Percentiles rank a stretch among this genome's conserved stretches.
Conservation (phyloP, 257 asterid species). For the Ligustrum vulgare region DNA sequence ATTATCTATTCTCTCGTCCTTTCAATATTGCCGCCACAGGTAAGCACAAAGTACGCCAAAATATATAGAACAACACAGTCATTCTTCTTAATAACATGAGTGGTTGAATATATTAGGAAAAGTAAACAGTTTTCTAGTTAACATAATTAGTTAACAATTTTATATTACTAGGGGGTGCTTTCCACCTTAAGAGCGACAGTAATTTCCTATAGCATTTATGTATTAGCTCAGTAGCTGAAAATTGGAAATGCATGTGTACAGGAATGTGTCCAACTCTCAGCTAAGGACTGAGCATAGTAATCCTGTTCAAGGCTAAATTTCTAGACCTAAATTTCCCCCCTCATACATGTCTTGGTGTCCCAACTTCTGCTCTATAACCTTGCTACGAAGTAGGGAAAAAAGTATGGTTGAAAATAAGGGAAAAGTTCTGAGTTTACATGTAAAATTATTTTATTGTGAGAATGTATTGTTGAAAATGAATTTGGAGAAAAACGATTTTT, state of each 20-base stretch:
- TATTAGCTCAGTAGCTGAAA: not conserved
- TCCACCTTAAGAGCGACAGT: not conserved
- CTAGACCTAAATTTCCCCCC: not conserved
- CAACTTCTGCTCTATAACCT: slow-evolving; percentile 12
- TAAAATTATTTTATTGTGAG: too few relatives aligned
- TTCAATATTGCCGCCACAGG: too few relatives aligned
- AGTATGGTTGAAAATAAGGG: too few relatives aligned
- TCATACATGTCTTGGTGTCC: not conserved
- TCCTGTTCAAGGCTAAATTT: not conserved
- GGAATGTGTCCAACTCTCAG: not conserved
- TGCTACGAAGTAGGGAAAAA: not conserved
- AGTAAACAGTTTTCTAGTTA: not conserved
- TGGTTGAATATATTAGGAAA: not conserved
- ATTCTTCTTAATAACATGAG: not conserved
- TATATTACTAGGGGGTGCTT: not conserved
- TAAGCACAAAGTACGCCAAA: too few relatives aligned
- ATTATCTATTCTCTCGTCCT: too few relatives aligned
- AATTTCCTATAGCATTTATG: slow-evolving; percentile 2
- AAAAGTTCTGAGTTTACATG: too few relatives aligned
- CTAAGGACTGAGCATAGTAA: not conserved
- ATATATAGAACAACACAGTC: too few relatives aligned
- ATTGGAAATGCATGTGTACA: not conserved
- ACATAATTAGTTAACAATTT: not conserved
- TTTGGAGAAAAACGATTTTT: too few relatives aligned
- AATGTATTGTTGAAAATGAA: too few relatives aligned